Percentiles rank a stretch among this genome's conserved stretches.
Conservation (phyloP, 495 filamentous ascomycete genomes). For the Parathielavia hyrcaniae region DNA sequence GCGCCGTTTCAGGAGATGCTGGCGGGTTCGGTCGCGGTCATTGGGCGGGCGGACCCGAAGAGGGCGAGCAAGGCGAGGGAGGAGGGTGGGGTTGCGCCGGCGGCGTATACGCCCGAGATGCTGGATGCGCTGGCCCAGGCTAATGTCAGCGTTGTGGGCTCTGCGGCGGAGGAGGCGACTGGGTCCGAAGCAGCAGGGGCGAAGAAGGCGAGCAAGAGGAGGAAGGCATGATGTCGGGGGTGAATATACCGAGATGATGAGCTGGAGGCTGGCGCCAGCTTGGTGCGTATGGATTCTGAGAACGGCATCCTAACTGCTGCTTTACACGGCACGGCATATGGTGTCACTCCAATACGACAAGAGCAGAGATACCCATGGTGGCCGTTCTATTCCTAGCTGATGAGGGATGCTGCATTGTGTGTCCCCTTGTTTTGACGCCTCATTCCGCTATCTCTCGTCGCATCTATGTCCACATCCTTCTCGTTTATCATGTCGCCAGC, state of each 20-base stretch:
- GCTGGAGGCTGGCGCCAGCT: background rate
- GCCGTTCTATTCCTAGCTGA: background rate
- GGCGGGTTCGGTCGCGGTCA: slow-evolving; percentile 58
- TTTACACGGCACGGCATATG: background rate
- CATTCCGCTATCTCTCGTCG: background rate
- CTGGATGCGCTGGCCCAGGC: slow-evolving; percentile 38
- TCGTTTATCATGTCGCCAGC: background rate
- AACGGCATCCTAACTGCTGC: background rate
- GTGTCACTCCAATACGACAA: background rate
- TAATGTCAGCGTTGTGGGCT: slow-evolving; percentile 23
- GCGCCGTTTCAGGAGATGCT: slow-evolving; percentile 80
- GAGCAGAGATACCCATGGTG: background rate
- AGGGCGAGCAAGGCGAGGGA: slow-evolving; percentile 30
- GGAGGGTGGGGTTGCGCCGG: slow-evolving; percentile 12
- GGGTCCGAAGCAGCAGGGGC: slow-evolving; percentile 20
- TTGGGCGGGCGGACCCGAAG: slow-evolving; percentile 63
- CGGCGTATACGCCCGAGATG: slow-evolving; percentile 35
- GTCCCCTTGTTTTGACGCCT: background rate
- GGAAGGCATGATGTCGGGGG: slow-evolving; percentile 37
- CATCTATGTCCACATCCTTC: background rate
- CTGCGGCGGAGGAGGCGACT: slow-evolving; percentile 25
- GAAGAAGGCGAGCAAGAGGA: slow-evolving; percentile 43
- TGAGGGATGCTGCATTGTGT: background rate
- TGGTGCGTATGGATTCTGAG: background rate
- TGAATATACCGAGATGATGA: background rate